Evolutionary conservation across 495 filamentous ascomycete genomes (phyloP).

Genomic region (Aspergillus steynii): DNA sequence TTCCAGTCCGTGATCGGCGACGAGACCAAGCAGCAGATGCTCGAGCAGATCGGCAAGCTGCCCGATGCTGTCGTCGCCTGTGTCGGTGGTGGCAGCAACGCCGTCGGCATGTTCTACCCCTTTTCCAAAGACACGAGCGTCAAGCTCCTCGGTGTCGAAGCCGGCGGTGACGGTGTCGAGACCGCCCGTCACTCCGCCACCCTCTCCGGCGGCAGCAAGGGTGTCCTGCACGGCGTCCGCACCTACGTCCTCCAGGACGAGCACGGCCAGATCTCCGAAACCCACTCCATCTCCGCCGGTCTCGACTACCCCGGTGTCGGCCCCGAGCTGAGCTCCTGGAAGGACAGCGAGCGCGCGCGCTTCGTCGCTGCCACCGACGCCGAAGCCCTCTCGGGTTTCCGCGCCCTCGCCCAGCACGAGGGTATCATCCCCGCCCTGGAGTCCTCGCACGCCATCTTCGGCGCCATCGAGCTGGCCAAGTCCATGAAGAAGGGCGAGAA

Average conservation of each 20-base stretch:
- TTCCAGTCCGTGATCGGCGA: conserved; percentile 93
- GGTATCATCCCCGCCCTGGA: conserved; percentile 97
- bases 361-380: conserved; percentile 93
- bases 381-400: conserved; percentile 88
- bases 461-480: conserved; percentile 86
- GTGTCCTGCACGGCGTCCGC: conserved; percentile 91
- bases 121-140: conserved; percentile 84
- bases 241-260: conserved; percentile 93
- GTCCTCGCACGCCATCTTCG: conserved; percentile 88
- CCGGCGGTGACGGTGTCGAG: conserved; percentile 92
- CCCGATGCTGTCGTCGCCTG: conserved; percentile 96
- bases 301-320: conserved; percentile 97
- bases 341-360: conserved; percentile 79
- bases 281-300: conserved; percentile 95
- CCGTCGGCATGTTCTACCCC: conserved; percentile 94
- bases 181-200: conserved; percentile 88
- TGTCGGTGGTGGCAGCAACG: conserved; percentile 90
- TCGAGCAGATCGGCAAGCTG: conserved; percentile 75
- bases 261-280: conserved; percentile 90
- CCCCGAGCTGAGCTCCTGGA: conserved; percentile 89
- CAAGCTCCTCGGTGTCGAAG: conserved; percentile 90
- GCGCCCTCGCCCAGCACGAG: conserved; percentile 77
- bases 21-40: conserved; percentile 90
- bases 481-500: conserved; percentile 85
- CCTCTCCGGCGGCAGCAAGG: conserved; percentile 81